Percentiles rank a stretch among this genome's conserved stretches.
phyloP scores from a whole-genome alignment of 2,329 filamentous ascomycete species.

The Boeremia lycopersici region DNA sequence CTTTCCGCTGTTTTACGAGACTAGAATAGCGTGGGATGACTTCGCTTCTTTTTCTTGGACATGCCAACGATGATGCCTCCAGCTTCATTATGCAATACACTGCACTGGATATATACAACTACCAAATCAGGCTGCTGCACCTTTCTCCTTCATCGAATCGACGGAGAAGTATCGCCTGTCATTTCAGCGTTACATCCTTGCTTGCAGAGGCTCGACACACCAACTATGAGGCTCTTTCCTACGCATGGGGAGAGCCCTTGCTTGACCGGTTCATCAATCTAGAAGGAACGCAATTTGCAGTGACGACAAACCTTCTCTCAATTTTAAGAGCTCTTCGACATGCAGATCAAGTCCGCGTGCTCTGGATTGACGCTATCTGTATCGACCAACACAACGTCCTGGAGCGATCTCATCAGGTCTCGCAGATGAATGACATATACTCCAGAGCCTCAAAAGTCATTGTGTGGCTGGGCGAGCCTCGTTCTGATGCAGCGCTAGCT shows the following conservation, averaged over 20 bases:
- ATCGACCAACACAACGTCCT: constrained; percentile 17
- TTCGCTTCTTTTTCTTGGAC: not conserved
- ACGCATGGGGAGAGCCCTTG: constrained; percentile 4
- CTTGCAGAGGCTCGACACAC: not conserved
- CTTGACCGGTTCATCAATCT: not conserved
- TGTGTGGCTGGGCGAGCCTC: constrained; percentile 10
- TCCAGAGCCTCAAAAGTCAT: constrained; percentile 3
- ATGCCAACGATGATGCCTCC: not conserved
- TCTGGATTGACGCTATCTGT: constrained; percentile 21
- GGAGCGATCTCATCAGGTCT: constrained; percentile 12
- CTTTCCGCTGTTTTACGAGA: too few relatives aligned
- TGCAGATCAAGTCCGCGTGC: not conserved
- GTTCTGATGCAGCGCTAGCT: constrained; percentile 2
- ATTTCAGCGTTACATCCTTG: constrained; percentile 1
- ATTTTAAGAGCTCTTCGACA: constrained; percentile 12
- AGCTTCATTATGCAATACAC: constrained; percentile 8
- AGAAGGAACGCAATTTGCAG: not conserved
- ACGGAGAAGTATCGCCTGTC: not conserved
- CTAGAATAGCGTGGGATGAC: too few relatives aligned
- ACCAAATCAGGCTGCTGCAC: constrained; percentile 6
- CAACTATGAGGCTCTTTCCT: constrained; percentile 6
- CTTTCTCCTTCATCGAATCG: constrained; percentile 1
- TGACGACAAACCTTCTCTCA: constrained; percentile 10
- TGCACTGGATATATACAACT: constrained; percentile 1
- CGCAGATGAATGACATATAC: constrained; percentile 12